Conservation (phyloP, 164 flowering plant genomes). For the Stephania yunnanensis region DNA sequence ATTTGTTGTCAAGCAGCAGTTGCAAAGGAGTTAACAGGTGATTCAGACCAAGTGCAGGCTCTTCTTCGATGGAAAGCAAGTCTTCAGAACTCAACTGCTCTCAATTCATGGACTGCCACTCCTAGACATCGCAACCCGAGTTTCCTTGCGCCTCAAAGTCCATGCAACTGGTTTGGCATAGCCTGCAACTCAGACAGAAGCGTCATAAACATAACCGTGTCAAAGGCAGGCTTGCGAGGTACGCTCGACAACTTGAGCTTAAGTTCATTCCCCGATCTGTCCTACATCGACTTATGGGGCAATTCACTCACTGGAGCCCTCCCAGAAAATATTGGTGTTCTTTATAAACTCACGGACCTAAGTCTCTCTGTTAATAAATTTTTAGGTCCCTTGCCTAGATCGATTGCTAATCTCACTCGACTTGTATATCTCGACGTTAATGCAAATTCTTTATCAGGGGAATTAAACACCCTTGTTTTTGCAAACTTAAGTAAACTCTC, state of each 20-base stretch:
- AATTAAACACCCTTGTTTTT: background rate
- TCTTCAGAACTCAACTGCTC: background rate
- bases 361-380: background rate
- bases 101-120: background rate
- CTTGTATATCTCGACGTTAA: background rate
- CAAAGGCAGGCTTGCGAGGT: background rate
- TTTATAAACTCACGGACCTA: background rate
- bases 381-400: background rate
- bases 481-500: background rate
- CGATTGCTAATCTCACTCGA: background rate
- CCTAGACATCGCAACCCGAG: too few relatives aligned
- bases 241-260: background rate
- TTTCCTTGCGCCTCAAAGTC: background rate
- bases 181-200: background rate
- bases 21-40: too few relatives aligned
- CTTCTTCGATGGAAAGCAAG: constrained; percentile 3
- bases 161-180: constrained; percentile 1
- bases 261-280: background rate
- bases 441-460: background rate
- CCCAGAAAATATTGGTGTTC: background rate
- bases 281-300: background rate
- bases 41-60: background rate
- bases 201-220: background rate
- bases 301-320: background rate
- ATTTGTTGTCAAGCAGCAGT: too few relatives aligned